These are phyloP conservation scores for Penicillium maclennaniae DNA, from an alignment of 495 filamentous ascomycete species.

Conservation along the genomic window DNA sequence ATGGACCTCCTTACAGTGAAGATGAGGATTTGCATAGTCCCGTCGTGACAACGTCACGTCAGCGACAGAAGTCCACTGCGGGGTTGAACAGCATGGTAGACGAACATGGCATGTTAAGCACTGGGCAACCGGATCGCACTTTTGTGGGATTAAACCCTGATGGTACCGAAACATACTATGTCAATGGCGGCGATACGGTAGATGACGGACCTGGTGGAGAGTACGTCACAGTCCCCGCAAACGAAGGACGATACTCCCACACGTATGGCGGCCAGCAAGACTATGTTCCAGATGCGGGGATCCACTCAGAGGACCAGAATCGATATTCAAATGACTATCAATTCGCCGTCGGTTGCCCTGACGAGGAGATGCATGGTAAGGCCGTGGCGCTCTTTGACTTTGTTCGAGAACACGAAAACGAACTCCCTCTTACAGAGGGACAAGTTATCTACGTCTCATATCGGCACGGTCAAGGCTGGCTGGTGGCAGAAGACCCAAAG, in stretches of 20 bases:
- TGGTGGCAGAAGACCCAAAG: conserved; percentile 94
- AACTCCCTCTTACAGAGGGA: conserved; percentile 86
- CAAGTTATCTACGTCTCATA: conserved; percentile 97
- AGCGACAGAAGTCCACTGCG: conserved; percentile 72
- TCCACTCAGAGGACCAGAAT: conserved; percentile 62
- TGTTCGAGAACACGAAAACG: conserved; percentile 90
- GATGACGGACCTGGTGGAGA: conserved; percentile 76
- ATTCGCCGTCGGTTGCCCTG: conserved; percentile 90
- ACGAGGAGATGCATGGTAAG: conserved; percentile 97
- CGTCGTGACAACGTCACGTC: conserved; percentile 68
- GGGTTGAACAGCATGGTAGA: conserved; percentile 32
- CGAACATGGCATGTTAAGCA: conserved; percentile 12
- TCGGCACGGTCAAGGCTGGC: conserved; percentile 92
- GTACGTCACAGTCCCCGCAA: conserved; percentile 72
- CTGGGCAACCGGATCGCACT: conserved; percentile 49
- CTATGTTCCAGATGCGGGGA: conserved; percentile 46
- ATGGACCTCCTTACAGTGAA: conserved; percentile 95
- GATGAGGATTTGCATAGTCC: conserved; percentile 95
- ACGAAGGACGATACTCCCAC: conserved; percentile 55
- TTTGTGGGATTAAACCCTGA: conserved; percentile 66
- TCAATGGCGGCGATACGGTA: conserved; percentile 55
- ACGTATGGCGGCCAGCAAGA: conserved; percentile 52
- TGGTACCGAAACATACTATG: conserved; percentile 74
- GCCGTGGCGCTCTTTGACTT: conserved; percentile 96
- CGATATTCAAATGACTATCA: conserved; percentile 86